Evolutionary conservation across 805 yeast genomes (phyloP).

Genomic region (Candida tibetensis): DNA sequence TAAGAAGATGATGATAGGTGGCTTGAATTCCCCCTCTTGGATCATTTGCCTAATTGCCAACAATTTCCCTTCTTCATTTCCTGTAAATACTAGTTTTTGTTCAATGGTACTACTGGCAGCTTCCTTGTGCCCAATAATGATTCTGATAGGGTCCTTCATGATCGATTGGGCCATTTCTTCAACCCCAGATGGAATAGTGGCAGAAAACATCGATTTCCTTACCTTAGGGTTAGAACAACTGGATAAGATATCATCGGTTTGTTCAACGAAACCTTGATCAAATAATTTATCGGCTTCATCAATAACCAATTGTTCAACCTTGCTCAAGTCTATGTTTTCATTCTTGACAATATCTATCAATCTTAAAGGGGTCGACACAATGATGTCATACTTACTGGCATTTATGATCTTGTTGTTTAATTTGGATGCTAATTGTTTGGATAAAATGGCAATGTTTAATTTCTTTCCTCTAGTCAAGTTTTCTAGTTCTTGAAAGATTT

Average conservation of each 20-base stretch:
- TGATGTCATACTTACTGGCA: constrained; percentile 67
- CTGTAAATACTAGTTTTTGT: constrained; percentile 81
- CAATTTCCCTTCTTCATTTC: constrained; percentile 93
- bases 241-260: constrained; percentile 80
- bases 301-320: constrained; percentile 73
- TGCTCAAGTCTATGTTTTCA: constrained; percentile 56
- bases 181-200: constrained; percentile 91
- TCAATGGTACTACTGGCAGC: constrained; percentile 84
- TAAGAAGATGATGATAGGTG: constrained; percentile 88
- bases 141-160: constrained; percentile 81
- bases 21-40: constrained; percentile 78
- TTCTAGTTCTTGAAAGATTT: constrained; percentile 68
- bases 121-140: constrained; percentile 89
- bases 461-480: constrained; percentile 56
- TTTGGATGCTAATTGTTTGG: constrained; percentile 69
- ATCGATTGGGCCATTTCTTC: constrained; percentile 84
- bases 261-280: constrained; percentile 82
- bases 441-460: constrained; percentile 60
- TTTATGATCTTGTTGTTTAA: constrained; percentile 58
- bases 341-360: constrained; percentile 73
- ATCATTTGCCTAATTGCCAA: constrained; percentile 88
- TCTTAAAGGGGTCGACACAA: constrained; percentile 86
- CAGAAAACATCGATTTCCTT: constrained; percentile 83
- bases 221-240: constrained; percentile 51
- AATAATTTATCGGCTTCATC: constrained; percentile 97